A percentile compares a stretch with the other conserved stretches of the same genome.
These are phyloP conservation scores for Xylaria hypoxylon DNA, from an alignment of 2,329 filamentous ascomycete genomes.

Conservation along the genomic window DNA sequence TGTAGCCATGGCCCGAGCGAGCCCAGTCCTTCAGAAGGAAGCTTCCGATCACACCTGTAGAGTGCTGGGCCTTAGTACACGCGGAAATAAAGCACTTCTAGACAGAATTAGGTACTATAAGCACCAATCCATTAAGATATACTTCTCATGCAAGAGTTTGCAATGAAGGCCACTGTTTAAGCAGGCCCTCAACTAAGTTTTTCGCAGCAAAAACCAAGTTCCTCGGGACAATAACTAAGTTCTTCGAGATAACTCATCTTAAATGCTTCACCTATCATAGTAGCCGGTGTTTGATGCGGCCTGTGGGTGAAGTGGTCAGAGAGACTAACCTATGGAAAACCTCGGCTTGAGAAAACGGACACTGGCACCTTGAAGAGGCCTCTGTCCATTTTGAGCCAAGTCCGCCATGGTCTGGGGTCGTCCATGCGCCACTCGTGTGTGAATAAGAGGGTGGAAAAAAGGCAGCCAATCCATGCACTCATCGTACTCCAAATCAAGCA, in stretches of 20 bases:
- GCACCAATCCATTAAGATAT: not conserved
- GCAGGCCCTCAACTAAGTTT: too few relatives aligned
- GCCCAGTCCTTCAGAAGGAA: not conserved
- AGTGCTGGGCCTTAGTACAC: not conserved
- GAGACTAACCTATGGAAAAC: not conserved
- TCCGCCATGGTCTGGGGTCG: not conserved
- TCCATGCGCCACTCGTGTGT: rapidly evolving
- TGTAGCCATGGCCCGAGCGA: slow-evolving; percentile 11
- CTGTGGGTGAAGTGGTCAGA: not conserved
- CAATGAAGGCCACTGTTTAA: too few relatives aligned
- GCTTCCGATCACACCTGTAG: slow-evolving; percentile 4
- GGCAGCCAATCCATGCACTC: not conserved
- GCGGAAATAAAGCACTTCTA: not conserved
- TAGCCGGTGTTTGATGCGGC: too few relatives aligned
- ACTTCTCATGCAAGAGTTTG: too few relatives aligned
- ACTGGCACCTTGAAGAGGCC: not conserved
- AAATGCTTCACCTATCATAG: not conserved
- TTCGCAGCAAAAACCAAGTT: too few relatives aligned
- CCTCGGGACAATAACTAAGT: too few relatives aligned
- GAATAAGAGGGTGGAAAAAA: not conserved
- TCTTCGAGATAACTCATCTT: too few relatives aligned
- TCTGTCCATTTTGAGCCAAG: not conserved
- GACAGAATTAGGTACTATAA: not conserved
- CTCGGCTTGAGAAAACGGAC: not conserved
- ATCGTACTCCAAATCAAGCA: not conserved